Base-by-base conservation (phyloP, 768 basidiomycete genomes). In the Hygrocybe punicea region DNA sequence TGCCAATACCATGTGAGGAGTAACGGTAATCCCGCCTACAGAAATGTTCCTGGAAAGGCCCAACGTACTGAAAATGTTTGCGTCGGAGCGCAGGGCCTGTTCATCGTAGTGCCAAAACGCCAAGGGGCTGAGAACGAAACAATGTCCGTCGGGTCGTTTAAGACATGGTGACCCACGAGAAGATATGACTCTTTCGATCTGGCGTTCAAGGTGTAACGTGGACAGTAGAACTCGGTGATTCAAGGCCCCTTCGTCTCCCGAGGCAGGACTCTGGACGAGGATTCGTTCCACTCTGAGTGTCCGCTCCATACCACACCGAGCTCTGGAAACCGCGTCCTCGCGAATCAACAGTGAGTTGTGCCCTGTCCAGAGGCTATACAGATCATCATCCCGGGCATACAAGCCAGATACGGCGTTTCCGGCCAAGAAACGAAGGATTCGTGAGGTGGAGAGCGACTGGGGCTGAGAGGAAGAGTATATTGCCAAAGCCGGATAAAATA, bases 401-500 rank as follows among this genome's bases (percentile, higher is more conserved):
- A 81, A 76, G 17, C 78, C 79, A 5, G 84, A 79, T 48, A 77
- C 74, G 16, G 52, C 79, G 73, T 60, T 79, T 80, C 36, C 78
- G 76, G 1, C 81, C 78, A 29, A 81, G 74, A 62, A 89, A 81
- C 24, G 81, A 78, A 91, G 78, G n/a, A 88, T 79, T 59, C 42
- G 57, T 34, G 34, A 56, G 39, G 53, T 44, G 24, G 78, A 84
- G 62, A 78, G 79, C 51, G 78, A 87, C 69, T 82, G 82, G 0
- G 84, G 81, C 57, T 84, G 82, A 1, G 89, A 85, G 1, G 89
- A 86, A 21, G 85, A 85, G 69, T 93, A 93, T 56, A 90, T 80
- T 50, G 89, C 84, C 51, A 95, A 81, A 17, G 93, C 93, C n/a
- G 93, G 93, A 62, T 92, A 93, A 66, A 93, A 89, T 55, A 95